Percentiles rank a stretch among this genome's conserved stretches.
Conservation (phyloP, 768 basidiomycete genomes). For the Trametes cingulata region DNA sequence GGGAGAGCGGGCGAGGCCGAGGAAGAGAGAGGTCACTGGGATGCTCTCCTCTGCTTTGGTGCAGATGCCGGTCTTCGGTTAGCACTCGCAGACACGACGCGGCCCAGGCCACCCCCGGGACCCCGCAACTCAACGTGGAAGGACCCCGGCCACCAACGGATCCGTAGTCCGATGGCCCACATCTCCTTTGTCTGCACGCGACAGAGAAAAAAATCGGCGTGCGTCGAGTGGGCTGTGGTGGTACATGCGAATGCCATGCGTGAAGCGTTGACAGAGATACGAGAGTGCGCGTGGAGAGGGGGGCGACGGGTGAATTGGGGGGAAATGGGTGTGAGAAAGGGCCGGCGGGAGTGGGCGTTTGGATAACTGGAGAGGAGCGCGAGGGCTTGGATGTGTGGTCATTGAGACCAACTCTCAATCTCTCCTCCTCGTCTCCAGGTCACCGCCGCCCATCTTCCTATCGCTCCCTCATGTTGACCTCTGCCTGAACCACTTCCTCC, state of each 20-base stretch:
- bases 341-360: background rate
- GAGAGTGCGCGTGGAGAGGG: background rate
- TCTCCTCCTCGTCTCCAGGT: slow-evolving; percentile 25
- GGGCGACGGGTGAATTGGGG: background rate
- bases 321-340: slow-evolving; percentile 16
- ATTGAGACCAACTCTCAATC: slow-evolving; percentile 22
- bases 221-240: background rate
- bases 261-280: background rate
- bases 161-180: background rate
- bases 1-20: background rate
- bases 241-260: background rate
- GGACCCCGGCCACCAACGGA: slow-evolving; percentile 7
- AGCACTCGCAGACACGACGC: background rate
- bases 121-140: slow-evolving; percentile 8
- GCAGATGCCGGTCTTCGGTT: background rate
- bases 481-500: slow-evolving; percentile 18
- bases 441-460: slow-evolving; percentile 21
- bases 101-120: background rate
- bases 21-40: too few relatives aligned
- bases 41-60: too few relatives aligned
- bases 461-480: slow-evolving; percentile 24
- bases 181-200: slow-evolving; percentile 3
- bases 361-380: background rate
- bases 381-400: slow-evolving; percentile 13
- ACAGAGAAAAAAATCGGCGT: background rate